Conservation (phyloP, 2,329 filamentous ascomycete species). For the Apiospora rasikravindrae region DNA sequence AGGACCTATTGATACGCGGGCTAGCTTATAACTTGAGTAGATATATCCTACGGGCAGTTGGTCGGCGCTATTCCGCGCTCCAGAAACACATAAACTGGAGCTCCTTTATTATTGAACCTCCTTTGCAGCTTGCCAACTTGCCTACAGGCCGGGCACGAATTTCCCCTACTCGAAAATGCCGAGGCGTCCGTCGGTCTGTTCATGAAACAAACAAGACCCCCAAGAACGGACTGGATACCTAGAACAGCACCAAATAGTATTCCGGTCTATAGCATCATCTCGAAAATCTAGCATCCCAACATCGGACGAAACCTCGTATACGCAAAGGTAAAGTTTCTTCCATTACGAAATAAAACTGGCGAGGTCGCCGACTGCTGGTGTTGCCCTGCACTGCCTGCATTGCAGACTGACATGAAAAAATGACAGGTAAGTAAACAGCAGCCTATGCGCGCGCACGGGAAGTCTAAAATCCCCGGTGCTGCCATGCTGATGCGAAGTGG, state of each 20-base stretch:
- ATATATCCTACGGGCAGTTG: not conserved
- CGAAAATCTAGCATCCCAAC: conserved; percentile 5
- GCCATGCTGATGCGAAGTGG: conserved; percentile 13
- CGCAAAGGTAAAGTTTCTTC: not conserved
- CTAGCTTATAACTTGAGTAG: not conserved
- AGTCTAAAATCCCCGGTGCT: conserved; percentile 10
- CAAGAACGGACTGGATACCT: not conserved
- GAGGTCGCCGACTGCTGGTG: not conserved
- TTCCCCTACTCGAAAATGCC: conserved; percentile 14
- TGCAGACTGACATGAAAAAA: not conserved
- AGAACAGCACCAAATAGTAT: conserved; percentile 6
- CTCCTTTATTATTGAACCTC: conserved; percentile 7
- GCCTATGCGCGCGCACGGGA: not conserved
- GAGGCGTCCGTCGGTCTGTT: conserved; percentile 12
- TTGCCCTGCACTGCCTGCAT: not conserved
- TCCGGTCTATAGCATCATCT: conserved; percentile 13
- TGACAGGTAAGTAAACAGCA: not conserved
- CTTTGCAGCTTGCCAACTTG: not conserved
- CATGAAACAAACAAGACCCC: not conserved
- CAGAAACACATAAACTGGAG: conserved; percentile 5
- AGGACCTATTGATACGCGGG: not conserved
- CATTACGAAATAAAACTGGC: not conserved
- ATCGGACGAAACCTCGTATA: conserved; percentile 15
- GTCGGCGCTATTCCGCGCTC: conserved; percentile 10
- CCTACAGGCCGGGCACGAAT: not conserved